phyloP scores from a whole-genome alignment of 192 early-diverging fungal genomes.

The Gryganskiella cystojenkinii region DNA sequence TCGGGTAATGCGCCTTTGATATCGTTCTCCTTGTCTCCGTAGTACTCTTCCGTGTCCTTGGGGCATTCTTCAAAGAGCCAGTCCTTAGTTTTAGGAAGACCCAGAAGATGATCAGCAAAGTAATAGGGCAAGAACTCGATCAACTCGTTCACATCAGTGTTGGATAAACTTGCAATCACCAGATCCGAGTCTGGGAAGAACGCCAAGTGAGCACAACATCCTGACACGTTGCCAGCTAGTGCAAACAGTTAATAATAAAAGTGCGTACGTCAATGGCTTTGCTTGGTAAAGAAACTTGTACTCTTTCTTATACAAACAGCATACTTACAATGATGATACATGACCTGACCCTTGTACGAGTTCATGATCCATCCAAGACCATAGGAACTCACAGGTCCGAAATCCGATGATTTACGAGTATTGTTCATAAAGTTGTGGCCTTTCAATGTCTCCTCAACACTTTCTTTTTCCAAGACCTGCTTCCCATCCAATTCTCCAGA shows the following conservation, averaged over 20 bases:
- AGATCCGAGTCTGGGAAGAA: conserved; percentile 13
- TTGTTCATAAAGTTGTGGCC: not conserved
- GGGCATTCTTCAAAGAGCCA: not conserved
- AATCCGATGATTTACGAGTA: not conserved
- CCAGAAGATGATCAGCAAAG: not conserved
- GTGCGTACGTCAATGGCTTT: not conserved
- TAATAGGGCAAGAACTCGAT: not conserved
- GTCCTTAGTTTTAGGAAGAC: conserved; percentile 1
- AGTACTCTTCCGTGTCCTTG: not conserved
- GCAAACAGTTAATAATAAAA: not conserved
- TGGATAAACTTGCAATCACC: not conserved
- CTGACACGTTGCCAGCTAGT: conserved; percentile 1
- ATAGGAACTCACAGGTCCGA: not conserved
- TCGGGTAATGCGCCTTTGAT: not conserved
- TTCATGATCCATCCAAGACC: not conserved
- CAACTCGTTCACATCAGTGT: not conserved
- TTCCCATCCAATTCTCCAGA: not conserved
- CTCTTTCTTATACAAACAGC: not conserved
- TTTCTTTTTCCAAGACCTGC: conserved; percentile 6
- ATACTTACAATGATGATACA: not conserved
- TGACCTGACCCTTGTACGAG: conserved; percentile 1
- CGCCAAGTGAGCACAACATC: not conserved
- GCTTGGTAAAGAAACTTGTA: not conserved
- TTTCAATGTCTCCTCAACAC: not conserved
- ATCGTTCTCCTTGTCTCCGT: not conserved